Percentiles rank a stretch among this genome's conserved stretches.
These are phyloP conservation scores for Talaromyces sp. DNA, from an alignment of 2,329 filamentous ascomycete genomes.

Conservation along the genomic window DNA sequence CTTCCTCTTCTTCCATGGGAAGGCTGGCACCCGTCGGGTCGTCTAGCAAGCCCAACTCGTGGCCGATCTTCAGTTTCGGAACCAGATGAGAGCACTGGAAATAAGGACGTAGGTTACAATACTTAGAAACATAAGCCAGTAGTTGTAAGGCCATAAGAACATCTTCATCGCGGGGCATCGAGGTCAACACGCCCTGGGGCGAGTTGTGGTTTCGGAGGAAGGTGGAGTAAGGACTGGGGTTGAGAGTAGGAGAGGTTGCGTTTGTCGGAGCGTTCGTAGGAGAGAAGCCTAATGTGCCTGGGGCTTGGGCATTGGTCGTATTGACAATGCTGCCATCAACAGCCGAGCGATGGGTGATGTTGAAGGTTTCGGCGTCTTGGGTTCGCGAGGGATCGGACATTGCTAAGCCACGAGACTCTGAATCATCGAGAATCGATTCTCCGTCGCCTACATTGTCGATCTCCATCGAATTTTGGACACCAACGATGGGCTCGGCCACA, in stretches of 20 bases:
- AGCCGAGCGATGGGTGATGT: slow-evolving; percentile 80
- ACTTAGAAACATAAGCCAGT: slow-evolving; percentile 95
- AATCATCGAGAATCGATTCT: slow-evolving; percentile 69
- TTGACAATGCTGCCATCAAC: slow-evolving; percentile 82
- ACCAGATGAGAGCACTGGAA: slow-evolving; percentile 95
- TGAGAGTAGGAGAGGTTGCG: slow-evolving; percentile 67
- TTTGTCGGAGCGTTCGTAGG: slow-evolving; percentile 58
- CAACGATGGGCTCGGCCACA: slow-evolving; percentile 65
- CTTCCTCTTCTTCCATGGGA: slow-evolving; percentile 52
- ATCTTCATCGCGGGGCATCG: slow-evolving; percentile 95
- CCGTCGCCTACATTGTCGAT: slow-evolving; percentile 84
- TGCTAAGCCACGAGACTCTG: slow-evolving; percentile 66
- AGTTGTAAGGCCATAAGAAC: slow-evolving; percentile 97
- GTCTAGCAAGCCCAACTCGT: slow-evolving; percentile 76
- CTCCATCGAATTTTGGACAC: slow-evolving; percentile 74
- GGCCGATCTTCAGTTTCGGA: slow-evolving; percentile 82
- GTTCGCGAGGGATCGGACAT: slow-evolving; percentile 76
- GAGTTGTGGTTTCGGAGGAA: slow-evolving; percentile 73
- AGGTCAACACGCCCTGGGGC: slow-evolving; percentile 70
- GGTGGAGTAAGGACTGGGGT: slow-evolving; percentile 67
- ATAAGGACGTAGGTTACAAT: slow-evolving; percentile 91
- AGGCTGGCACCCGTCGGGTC: slow-evolving; percentile 50
- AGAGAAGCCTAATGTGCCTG: slow-evolving; percentile 66
- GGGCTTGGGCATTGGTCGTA: slow-evolving; percentile 60
- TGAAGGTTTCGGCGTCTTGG: slow-evolving; percentile 86